Conservation (phyloP, 2,329 filamentous ascomycete species). For the Cytospora piceicola region DNA sequence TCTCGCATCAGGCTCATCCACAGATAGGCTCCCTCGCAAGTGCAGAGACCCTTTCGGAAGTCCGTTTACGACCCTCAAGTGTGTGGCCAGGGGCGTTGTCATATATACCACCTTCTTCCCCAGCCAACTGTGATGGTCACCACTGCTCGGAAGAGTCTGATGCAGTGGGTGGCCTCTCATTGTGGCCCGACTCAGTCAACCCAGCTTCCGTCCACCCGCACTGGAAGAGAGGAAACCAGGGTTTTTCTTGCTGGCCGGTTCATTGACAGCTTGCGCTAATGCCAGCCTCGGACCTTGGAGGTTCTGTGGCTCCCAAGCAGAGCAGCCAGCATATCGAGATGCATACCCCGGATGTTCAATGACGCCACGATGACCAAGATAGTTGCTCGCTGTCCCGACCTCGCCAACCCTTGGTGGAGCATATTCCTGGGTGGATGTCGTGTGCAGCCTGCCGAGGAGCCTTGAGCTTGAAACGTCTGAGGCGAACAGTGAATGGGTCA, state of each 20-base stretch:
- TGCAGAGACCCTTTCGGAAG: neutral
- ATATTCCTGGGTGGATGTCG: neutral
- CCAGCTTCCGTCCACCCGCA: neutral
- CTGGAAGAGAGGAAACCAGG: neutral
- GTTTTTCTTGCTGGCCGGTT: neutral
- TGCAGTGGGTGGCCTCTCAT: neutral
- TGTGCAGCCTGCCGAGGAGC: neutral
- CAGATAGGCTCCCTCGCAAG: neutral
- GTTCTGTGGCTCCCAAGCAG: neutral
- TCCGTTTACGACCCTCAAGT: neutral
- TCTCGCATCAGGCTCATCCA: neutral
- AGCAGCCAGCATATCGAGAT: neutral
- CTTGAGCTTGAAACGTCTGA: neutral
- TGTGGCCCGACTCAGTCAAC: neutral
- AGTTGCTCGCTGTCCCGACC: neutral
- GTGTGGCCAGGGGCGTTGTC: no score
- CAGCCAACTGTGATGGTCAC: neutral
- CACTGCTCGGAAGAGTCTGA: neutral
- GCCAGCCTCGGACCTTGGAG: neutral
- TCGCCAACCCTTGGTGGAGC: neutral
- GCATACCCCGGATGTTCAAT: neutral
- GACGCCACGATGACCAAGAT: neutral
- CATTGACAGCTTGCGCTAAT: neutral
- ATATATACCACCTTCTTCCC: neutral
- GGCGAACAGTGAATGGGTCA: neutral